Evolutionary conservation across 2,329 filamentous ascomycete species (phyloP), one percentile per base, ranked within the genome.

Genomic region (Pyrenophora teres): DNA sequence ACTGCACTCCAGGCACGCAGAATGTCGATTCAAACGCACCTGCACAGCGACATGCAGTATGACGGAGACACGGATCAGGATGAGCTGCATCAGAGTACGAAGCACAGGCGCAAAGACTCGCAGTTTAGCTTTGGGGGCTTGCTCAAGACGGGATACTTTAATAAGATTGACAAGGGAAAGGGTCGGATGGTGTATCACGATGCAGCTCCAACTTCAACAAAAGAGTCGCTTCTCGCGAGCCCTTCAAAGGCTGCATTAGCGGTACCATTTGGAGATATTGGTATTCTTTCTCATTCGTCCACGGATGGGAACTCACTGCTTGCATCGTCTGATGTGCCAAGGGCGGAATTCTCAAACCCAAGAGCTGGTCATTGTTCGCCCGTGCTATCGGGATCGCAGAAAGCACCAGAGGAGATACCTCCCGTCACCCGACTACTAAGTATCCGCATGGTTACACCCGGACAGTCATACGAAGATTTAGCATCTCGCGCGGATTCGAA

Each of bases 91-190:
- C 40, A 43, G 31, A 30, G 13, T 21, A 32, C 31, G 12, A 30
- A 40, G 25, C 41, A 38, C 15, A 38, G 19, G 27, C 46, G 51
- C 6, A 54, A 51, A 39, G 51, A 54, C 40, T 52, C 44, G 21
- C 38, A 33, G 5, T 49, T 42, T 13, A 37, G 38, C 21, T 42
- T 48, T 18, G 33, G 35, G 19, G 49, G 42, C 18, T 35, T 46
- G 9, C 30, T 50, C 16, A 31, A 27, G 23, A 48, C 52, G 10
- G 27, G 21, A 18, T 37, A 44, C 12, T 21, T 31, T 13, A 46
- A 49, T 21, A 48, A 56, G 37, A 32, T 32, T 37, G 45, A 52
- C 27, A 48, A 52, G 30, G 49, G 52, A 4, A 56, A 56, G n/a
- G 15, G 27, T n/a, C 44, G 40, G 2, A 35, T 41, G 42, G 7